Conservation (phyloP, 306 rosid genomes). For the Fagus sylvatica region DNA sequence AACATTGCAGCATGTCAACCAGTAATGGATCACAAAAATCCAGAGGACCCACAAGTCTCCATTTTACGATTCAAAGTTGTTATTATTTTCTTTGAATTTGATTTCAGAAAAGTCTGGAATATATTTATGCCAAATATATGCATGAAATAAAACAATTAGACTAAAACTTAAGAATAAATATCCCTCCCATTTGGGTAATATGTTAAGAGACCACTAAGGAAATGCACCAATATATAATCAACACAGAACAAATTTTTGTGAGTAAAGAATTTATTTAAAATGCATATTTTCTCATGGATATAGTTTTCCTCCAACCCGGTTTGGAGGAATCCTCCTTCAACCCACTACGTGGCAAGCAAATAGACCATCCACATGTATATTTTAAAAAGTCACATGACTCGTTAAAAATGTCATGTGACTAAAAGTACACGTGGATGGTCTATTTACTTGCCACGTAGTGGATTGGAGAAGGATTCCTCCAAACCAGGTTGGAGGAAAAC, state of each 20-base stretch:
- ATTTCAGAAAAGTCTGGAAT: neutral
- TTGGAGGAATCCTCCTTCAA: too few relatives aligned
- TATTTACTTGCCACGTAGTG: too few relatives aligned
- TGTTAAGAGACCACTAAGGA: slow-evolving; percentile 5
- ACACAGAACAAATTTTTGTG: neutral
- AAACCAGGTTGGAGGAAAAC: too few relatives aligned
- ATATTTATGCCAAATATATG: neutral
- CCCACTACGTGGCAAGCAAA: too few relatives aligned
- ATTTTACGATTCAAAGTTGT: neutral
- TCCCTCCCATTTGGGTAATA: neutral
- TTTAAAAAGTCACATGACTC: too few relatives aligned
- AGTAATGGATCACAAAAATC: neutral
- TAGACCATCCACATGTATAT: too few relatives aligned
- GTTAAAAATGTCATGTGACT: too few relatives aligned
- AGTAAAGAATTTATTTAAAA: slow-evolving; percentile 4
- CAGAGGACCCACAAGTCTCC: neutral
- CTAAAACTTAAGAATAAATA: neutral
- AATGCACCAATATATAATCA: neutral
- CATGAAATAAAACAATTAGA: neutral
- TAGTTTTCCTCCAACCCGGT: too few relatives aligned
- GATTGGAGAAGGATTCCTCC: too few relatives aligned
- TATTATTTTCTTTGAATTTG: neutral
- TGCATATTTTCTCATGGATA: too few relatives aligned
- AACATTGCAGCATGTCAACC: neutral
- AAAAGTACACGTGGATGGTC: too few relatives aligned